Percentiles rank a stretch among this genome's conserved stretches.
phyloP scores from a whole-genome alignment of 805 yeast species.

The Saturnispora silvae region DNA sequence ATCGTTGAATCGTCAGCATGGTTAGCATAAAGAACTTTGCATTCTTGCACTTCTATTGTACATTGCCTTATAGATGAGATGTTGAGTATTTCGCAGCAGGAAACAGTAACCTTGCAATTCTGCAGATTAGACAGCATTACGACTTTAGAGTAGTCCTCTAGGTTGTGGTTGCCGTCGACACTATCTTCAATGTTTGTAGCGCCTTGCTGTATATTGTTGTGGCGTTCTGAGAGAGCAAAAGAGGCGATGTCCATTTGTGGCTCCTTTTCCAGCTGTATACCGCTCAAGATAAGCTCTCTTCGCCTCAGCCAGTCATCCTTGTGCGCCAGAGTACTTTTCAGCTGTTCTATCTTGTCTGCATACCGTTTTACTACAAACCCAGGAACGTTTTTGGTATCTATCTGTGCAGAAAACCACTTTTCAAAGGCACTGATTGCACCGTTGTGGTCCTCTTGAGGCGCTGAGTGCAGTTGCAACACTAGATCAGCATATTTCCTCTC shows the following conservation, averaged over 20 bases:
- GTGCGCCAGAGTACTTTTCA: constrained; percentile 5
- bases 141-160: too few species aligned
- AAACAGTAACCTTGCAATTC: neutral
- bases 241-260: too few species aligned
- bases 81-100: neutral
- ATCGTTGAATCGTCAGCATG: neutral
- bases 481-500: constrained; percentile 8
- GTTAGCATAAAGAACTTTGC: neutral
- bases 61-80: neutral
- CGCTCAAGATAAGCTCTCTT: neutral
- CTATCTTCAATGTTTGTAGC: too few species aligned
- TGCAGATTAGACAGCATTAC: neutral
- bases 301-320: neutral
- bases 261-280: constrained; percentile 1
- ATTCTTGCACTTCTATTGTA: neutral
- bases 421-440: constrained; percentile 6
- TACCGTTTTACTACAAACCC: constrained; percentile 19
- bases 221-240: too few species aligned
- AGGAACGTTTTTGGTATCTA: constrained; percentile 14
- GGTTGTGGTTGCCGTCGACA: too few species aligned
- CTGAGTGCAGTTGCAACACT: neutral
- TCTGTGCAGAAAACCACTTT: constrained; percentile 13
- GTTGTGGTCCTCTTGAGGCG: neutral
- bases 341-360: constrained; percentile 13
- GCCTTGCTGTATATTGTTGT: too few species aligned